These are phyloP conservation scores for Talaromyces sp. DNA, from an alignment of 2,329 filamentous ascomycete species.

Conservation along the genomic window DNA sequence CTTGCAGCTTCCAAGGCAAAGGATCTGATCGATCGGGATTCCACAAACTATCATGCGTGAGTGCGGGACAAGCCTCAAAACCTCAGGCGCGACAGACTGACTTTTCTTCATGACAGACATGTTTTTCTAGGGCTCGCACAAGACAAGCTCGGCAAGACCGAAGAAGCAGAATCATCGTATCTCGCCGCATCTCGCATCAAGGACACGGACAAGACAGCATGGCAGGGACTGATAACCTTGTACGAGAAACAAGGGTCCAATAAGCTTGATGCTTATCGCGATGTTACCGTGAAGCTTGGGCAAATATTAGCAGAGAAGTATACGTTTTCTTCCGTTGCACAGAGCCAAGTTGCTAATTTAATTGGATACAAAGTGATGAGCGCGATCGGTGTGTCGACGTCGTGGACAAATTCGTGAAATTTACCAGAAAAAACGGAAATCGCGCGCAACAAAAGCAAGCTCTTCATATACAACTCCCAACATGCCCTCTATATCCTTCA, in stretches of 20 bases:
- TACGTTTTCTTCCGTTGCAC: constrained; percentile 18
- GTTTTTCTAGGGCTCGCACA: constrained; percentile 84
- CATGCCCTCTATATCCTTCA: constrained; percentile 72
- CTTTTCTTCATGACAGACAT: constrained; percentile 48
- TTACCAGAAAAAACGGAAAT: constrained; percentile 69
- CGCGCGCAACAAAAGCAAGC: constrained; percentile 71
- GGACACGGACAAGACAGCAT: constrained; percentile 74
- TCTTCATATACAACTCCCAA: constrained; percentile 72
- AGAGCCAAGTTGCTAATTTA: not conserved
- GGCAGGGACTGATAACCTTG: constrained; percentile 82
- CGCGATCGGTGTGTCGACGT: constrained; percentile 57
- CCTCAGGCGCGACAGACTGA: constrained; percentile 18
- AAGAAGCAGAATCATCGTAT: constrained; percentile 75
- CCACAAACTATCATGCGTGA: constrained; percentile 77
- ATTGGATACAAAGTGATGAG: constrained; percentile 48
- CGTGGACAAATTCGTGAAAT: constrained; percentile 74
- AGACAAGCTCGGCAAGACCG: constrained; percentile 68
- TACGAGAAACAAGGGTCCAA: constrained; percentile 72
- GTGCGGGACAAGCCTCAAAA: constrained; percentile 26
- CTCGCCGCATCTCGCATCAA: constrained; percentile 67
- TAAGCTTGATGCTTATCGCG: constrained; percentile 70
- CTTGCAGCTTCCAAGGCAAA: constrained; percentile 68
- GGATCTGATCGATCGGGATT: constrained; percentile 66
- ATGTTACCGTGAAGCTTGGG: constrained; percentile 69
- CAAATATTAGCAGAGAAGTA: constrained; percentile 67